These are phyloP conservation scores for Botryotinia calthae DNA, from an alignment of 2,329 filamentous ascomycete genomes.

Conservation along the genomic window DNA sequence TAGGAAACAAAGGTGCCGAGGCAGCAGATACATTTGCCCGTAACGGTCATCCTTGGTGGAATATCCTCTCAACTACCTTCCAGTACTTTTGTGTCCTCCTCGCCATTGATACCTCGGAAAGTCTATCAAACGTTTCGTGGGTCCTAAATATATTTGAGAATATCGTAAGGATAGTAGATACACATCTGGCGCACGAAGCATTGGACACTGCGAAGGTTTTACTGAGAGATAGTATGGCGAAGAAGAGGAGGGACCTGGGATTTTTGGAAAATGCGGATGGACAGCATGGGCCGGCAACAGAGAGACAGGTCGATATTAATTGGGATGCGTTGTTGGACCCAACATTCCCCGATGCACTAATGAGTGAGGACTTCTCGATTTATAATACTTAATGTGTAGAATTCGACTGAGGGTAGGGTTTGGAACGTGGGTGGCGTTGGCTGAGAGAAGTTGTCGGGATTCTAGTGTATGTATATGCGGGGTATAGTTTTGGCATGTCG, in stretches of 20 bases:
- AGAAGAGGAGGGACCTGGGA: constrained; percentile 25
- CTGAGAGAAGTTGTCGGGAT: neutral
- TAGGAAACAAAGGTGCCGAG: constrained; percentile 24
- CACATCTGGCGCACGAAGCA: constrained; percentile 28
- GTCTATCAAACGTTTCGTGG: constrained; percentile 26
- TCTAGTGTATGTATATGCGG: neutral
- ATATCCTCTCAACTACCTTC: constrained; percentile 28
- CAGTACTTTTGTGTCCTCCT: constrained; percentile 31
- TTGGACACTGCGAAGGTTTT: constrained; percentile 28
- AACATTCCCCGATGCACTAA: constrained; percentile 11
- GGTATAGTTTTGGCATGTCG: neutral
- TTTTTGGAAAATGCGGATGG: constrained; percentile 23
- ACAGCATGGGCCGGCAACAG: constrained; percentile 11
- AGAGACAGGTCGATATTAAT: constrained; percentile 23
- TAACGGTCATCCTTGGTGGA: constrained; percentile 30
- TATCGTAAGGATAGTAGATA: constrained; percentile 23
- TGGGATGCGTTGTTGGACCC: constrained; percentile 32
- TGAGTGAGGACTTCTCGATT: constrained; percentile 17
- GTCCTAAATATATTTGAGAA: constrained; percentile 28
- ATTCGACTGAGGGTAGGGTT: neutral
- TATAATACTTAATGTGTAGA: neutral
- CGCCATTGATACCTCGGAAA: constrained; percentile 27
- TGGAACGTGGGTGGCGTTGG: neutral
- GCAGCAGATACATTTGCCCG: constrained; percentile 24
- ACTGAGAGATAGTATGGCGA: constrained; percentile 27